Evolutionary conservation across 768 basidiomycete genomes (phyloP), one percentile per base, ranked within the genome.

Genomic region (Suillus weaverae): DNA sequence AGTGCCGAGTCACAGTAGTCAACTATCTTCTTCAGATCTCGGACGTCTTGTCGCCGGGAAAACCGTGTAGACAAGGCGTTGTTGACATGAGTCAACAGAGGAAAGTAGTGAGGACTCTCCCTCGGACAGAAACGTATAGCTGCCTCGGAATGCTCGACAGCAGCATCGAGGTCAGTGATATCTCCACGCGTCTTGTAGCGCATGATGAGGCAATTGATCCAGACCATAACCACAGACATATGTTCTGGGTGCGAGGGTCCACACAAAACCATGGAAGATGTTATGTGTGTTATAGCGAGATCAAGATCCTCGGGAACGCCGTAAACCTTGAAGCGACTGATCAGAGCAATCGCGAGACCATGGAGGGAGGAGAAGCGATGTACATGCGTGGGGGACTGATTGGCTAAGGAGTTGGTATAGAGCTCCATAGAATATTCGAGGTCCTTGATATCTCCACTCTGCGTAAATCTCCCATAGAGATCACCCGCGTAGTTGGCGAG

Each of bases 381-480:
- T 33, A 36, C 14, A 35, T 64, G 66, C 3, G 64, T 61, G 4
- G n/a, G 16, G 32, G 65, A 63, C 38, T 65, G 66, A 35, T 73
- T 73, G 14, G 48, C 48, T 18, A 64, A 64, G 18, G 70, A 73
- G 30, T 57, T 61, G 36, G 61, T 66, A 35, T 73, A 55, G 38
- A 66, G 68, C 46, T 59, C 63, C 53, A 78, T 72, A 16, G 72
- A 68, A 51, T 61, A 64, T 35, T 75, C 61, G 30, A 76, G 67
- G 59, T 76, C 73, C 13, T 60, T 39, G 39, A 59, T 36, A 38
- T 72, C 50, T n/a, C 70, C 68, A 18, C 39, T 30, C 11, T 60
- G 38, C 0, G 20, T 26, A 54, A 67, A 69, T 20, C 74, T 74
- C 36, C 57, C 26, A n/a, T n/a, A 62, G 54, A 72, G 72, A 41